A percentile compares a stretch with the other conserved stretches of the same genome.
Conservation (phyloP, 176 grass and related monocot genomes). For the Avena eriantha region DNA sequence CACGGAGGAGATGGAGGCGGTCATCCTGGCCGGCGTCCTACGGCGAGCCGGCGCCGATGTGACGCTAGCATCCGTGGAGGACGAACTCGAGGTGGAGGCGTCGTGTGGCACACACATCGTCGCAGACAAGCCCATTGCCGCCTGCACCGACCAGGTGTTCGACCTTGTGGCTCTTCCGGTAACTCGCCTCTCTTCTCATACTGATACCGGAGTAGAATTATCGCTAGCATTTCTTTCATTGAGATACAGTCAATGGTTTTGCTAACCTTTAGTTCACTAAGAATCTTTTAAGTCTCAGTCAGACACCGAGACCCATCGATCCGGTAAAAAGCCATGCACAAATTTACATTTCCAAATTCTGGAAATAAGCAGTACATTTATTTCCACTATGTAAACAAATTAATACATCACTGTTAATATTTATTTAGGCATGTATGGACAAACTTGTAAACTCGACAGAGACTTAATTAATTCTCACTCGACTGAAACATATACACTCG, state of each 20-base stretch:
- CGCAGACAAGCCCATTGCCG: conserved; percentile 68
- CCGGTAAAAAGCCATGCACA: neutral
- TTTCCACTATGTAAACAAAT: neutral
- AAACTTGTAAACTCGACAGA: neutral
- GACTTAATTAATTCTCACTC: neutral
- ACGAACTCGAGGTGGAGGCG: conserved; percentile 64
- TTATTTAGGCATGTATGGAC: neutral
- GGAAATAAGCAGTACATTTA: neutral
- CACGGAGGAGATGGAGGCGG: conserved; percentile 93
- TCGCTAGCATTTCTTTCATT: neutral
- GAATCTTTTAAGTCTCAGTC: neutral
- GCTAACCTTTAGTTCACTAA: neutral
- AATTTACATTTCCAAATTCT: neutral
- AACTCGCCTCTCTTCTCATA: conserved; percentile 16
- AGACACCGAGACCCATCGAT: no score
- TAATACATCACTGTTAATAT: neutral
- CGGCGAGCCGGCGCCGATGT: conserved; percentile 78
- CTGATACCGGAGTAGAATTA: neutral
- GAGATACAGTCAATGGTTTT: neutral
- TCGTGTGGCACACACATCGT: conserved; percentile 71
- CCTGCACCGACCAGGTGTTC: conserved; percentile 74
- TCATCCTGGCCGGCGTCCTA: conserved; percentile 74
- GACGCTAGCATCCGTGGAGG: conserved; percentile 71
- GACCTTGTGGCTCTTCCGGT: conserved; percentile 93
- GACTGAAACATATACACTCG: neutral